Conservation (phyloP, 1,284 basidiomycete genomes). For the Coniferiporia sulphurascens region DNA sequence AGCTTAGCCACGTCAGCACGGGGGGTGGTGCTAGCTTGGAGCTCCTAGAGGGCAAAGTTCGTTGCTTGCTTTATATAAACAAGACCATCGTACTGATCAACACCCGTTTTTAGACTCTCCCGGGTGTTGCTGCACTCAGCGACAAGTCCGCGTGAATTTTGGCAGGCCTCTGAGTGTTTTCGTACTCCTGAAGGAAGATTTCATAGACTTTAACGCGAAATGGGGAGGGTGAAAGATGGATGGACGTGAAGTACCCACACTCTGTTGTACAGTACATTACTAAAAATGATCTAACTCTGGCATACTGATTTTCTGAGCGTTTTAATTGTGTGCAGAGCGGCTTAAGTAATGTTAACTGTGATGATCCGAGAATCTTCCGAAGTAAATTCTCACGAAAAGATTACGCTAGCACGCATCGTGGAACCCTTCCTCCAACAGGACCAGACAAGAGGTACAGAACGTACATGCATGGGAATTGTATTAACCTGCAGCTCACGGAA, state of each 20-base stretch:
- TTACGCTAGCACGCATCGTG: too few species aligned
- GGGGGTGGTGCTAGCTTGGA: constrained; percentile 96
- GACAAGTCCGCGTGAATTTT: constrained; percentile 39
- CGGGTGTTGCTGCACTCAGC: constrained; percentile 81
- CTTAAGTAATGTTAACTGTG: too few species aligned
- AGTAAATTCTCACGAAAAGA: too few species aligned
- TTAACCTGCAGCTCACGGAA: too few species aligned
- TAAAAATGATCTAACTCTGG: too few species aligned
- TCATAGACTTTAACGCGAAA: not conserved
- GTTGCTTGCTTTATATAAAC: constrained; percentile 14
- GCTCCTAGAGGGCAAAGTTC: constrained; percentile 92
- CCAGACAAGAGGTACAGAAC: too few species aligned
- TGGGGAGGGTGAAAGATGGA: not conserved
- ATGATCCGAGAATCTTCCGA: too few species aligned
- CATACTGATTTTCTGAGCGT: too few species aligned
- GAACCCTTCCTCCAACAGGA: too few species aligned
- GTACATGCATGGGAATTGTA: too few species aligned
- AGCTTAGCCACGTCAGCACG: constrained; percentile 94
- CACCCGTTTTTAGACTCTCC: constrained; percentile 51
- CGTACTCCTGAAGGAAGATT: not conserved
- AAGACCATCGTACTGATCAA: not conserved
- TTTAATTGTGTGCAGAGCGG: too few species aligned
- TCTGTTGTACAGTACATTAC: too few species aligned
- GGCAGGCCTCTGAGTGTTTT: not conserved
- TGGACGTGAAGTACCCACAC: not conserved